Base-by-base conservation (phyloP, 768 basidiomycete species). In the Lactifluus volemus region DNA sequence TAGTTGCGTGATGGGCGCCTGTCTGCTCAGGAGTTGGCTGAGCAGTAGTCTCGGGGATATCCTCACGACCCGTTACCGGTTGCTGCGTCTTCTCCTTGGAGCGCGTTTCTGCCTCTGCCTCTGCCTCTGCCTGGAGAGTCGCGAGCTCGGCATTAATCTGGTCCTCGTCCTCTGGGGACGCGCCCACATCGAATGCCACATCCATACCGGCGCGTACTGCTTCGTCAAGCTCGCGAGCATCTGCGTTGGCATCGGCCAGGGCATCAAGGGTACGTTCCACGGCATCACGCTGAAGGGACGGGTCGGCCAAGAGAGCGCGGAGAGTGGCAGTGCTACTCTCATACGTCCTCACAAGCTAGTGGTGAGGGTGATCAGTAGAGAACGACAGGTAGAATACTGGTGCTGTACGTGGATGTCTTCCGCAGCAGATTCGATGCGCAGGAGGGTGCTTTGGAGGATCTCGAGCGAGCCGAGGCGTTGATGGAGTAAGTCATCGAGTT, bases 191-290 rank as follows among this genome's bases (percentile, higher is more conserved):
- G 12, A 55, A 14, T 9, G 57, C 65, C 21, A 84, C 73, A 63
- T 88, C 82, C 2, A 81, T 84, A 21, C 87, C 88, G 42, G 84
- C 71, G 60, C 79, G 78, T 50, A 98, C 83, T 3, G 85, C 83
- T 34, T 89, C 82, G 65, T 96, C 89, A 15, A 97, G 77, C 67
- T 97, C 94, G 42, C 78, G 78, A 47, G 92, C 90, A 68, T 93
- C 85, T 1, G 85, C 82, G 64, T 90, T 86, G 2, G 88, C 89
- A 63, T 88, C 87, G 0, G 89, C 86, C 66, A 98, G 78, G 9
- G 85, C 87, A 29, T 94, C 90, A 82, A 96, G 86, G 3, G 93
- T 96, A 66, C 83, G 79, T 59, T 96, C 89, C 50, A 98, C 83
- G 53, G 79, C 80, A 15, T 85, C 85, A n/a, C 83, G 80, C 63